Evolutionary conservation across 2,329 filamentous ascomycete genomes (phyloP), one percentile per base, ranked within the genome.

Genomic region (Fusarium armeniacum): DNA sequence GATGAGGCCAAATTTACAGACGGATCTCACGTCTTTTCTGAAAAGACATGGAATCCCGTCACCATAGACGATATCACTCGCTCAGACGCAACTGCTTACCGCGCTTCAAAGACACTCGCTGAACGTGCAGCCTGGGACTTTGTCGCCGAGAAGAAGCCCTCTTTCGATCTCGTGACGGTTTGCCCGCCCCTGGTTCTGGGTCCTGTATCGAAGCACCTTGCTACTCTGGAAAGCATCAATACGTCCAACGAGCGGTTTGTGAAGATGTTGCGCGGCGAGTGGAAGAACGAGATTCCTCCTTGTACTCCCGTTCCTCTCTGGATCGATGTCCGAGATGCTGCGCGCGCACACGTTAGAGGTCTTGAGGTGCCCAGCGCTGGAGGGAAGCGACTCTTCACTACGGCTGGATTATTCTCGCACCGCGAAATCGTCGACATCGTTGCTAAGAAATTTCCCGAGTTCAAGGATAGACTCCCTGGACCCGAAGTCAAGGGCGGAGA

Each of bases 291-390:
- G 35, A 78, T 88, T 53, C 81, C 85, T 7, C 53, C 78, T 2
- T 80, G 78, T 13, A 82, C 81, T 15, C 76, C 75, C 10, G 79
- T 82, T 55, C 77, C 79, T 41, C 78, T 84, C 56, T 88, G 83
- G 83, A 79, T 87, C 38, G 87, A 89, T 73, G 87, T 89, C 35
- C 81, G 87, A 28, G 86, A 89, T 70, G 82, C 85, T 0, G 86
- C 87, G 1, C 71, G 72, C 46, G 86, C 85, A 10, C 87, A 89
- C 71, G 77, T 89, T 22, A 77, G 79, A 49, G 86, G 86, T 4
- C 76, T 87, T 53, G 85, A 87, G 76, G 75, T 77, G 57, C 77
- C 81, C 6, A 81, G 79, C 43, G 84, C 83, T 0, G 82, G 81
- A 28, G 86, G 86, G 20, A 81, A 83, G 75, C 79, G 87, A 36